A percentile compares a stretch with the other conserved stretches of the same genome.
phyloP scores from a whole-genome alignment of 176 grass and related monocot genomes.

The Carex parvula region DNA sequence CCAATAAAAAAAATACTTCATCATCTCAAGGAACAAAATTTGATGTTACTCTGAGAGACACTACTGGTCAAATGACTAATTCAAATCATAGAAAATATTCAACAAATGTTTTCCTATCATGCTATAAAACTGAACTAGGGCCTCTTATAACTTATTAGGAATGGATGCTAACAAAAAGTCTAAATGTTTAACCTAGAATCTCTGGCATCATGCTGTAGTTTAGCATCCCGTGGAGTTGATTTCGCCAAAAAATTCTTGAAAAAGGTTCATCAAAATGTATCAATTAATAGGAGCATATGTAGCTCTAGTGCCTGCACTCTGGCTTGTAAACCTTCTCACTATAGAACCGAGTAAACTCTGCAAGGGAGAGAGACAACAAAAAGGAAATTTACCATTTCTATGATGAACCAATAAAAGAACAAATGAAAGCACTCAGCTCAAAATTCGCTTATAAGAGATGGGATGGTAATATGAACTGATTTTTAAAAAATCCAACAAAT shows the following conservation, averaged over 20 bases:
- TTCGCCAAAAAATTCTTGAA: neutral
- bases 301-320: slow-evolving; percentile 34
- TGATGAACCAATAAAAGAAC: neutral
- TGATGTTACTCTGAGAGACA: neutral
- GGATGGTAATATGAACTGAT: neutral
- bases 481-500: neutral
- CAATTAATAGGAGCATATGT: slow-evolving; percentile 38
- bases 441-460: neutral
- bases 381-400: slow-evolving; percentile 14
- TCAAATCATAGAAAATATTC: neutral
- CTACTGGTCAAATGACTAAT: neutral
- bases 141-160: slow-evolving; percentile 11
- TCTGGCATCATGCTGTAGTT: neutral
- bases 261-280: slow-evolving; percentile 22
- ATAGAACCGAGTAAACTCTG: slow-evolving; percentile 46
- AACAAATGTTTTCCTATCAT: neutral
- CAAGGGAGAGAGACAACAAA: slow-evolving; percentile 34
- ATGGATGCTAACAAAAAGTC: neutral
- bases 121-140: slow-evolving; percentile 1
- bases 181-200: slow-evolving; percentile 11
- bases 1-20: neutral
- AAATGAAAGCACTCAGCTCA: neutral
- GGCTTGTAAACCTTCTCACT: slow-evolving; percentile 39
- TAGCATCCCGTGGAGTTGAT: neutral
- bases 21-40: slow-evolving; percentile 21